These are phyloP conservation scores for Pulveroboletus ravenelii DNA, from an alignment of 768 basidiomycete species.

Conservation along the genomic window DNA sequence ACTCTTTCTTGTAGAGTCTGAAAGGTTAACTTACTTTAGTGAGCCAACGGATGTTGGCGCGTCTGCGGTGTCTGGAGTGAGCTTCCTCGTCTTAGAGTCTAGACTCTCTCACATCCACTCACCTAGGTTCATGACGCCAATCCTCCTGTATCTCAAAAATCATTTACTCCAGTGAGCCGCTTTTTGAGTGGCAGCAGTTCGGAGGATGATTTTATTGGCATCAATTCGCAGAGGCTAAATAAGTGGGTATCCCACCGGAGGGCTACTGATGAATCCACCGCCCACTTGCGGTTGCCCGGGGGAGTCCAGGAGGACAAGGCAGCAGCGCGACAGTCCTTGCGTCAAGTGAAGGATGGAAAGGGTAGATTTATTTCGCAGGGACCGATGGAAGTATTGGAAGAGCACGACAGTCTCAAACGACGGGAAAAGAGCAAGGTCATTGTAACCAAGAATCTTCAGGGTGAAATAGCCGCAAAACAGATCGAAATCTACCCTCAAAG, in stretches of 20 bases:
- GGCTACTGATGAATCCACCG: constrained; percentile 7
- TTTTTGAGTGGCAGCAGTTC: too few relatives aligned
- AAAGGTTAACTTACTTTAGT: too few relatives aligned
- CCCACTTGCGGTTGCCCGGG: constrained; percentile 12
- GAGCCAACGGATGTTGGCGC: too few relatives aligned
- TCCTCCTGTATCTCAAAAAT: too few relatives aligned
- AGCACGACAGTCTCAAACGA: constrained; percentile 15
- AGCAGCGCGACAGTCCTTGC: constrained; percentile 11
- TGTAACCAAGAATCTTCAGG: constrained; percentile 22
- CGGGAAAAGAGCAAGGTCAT: constrained; percentile 20
- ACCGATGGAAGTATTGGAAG: neutral
- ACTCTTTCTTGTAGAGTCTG: too few relatives aligned
- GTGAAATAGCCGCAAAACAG: constrained; percentile 7
- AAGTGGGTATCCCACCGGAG: constrained; percentile 5
- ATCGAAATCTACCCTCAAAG: neutral
- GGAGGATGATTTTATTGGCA: too few relatives aligned
- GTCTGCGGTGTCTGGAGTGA: too few relatives aligned
- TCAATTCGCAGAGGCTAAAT: constrained; percentile 6
- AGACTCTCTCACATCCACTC: neutral
- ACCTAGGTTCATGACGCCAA: too few relatives aligned
- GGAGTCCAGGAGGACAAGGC: constrained; percentile 16
- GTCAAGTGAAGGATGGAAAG: constrained; percentile 25
- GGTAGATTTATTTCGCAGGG: constrained; percentile 2
- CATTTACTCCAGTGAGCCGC: too few relatives aligned
- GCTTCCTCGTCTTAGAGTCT: too few relatives aligned